phyloP scores from a whole-genome alignment of 805 yeast genomes.

The Candida easanensis region DNA sequence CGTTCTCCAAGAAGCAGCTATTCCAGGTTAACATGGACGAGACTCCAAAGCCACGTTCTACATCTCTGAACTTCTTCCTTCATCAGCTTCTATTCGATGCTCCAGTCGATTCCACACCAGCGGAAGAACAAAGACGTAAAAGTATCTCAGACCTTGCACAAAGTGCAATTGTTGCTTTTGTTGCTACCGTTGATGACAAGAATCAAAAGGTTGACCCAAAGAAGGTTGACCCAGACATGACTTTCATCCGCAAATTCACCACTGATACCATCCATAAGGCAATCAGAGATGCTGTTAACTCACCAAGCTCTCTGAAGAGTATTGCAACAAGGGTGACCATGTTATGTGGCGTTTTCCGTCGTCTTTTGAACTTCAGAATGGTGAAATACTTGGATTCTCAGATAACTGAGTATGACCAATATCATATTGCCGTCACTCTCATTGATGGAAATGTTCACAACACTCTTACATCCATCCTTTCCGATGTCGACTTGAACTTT shows the following conservation, averaged over 20 bases:
- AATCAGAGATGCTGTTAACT: conserved; percentile 47
- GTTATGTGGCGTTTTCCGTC: conserved; percentile 16
- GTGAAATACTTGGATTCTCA: conserved; percentile 20
- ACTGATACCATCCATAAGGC: conserved; percentile 65
- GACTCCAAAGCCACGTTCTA: conserved; percentile 63
- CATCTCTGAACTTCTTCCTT: conserved; percentile 72
- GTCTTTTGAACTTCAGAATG: conserved; percentile 26
- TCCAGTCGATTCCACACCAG: conserved; percentile 31
- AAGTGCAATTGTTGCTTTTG: conserved; percentile 57
- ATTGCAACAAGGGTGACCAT: conserved; percentile 56
- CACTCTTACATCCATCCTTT: conserved; percentile 55
- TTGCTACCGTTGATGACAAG: conserved; percentile 48
- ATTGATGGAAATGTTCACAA: conserved; percentile 63
- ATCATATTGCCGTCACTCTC: conserved; percentile 60
- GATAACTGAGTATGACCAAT: conserved; percentile 57
- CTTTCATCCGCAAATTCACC: conserved; percentile 69
- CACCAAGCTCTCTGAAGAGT: conserved; percentile 35
- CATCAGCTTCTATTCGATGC: conserved; percentile 67
- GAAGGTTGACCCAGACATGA: conserved; percentile 63
- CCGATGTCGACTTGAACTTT: conserved; percentile 69
- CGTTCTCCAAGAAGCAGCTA: conserved; percentile 60
- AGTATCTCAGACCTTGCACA: conserved; percentile 62
- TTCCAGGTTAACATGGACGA: conserved; percentile 27
- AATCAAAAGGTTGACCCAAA: conserved; percentile 39
- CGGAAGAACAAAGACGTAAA: conserved; percentile 47